A percentile compares a stretch with the other conserved stretches of the same genome.
Evolutionary conservation across 2,329 filamentous ascomycete species (phyloP).

Genomic region (Calonectria montana): DNA sequence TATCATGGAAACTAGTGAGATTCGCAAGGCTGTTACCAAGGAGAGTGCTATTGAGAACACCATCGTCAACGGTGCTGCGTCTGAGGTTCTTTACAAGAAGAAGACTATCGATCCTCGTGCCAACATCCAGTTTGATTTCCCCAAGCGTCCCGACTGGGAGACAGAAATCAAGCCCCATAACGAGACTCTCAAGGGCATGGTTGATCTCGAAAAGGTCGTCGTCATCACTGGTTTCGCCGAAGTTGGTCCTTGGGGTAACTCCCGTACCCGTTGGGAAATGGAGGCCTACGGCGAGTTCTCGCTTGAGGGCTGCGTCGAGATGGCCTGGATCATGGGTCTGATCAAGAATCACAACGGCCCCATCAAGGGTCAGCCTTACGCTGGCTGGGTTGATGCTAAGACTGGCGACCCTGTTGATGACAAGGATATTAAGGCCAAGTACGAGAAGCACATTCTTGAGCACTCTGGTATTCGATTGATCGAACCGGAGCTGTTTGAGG

Average conservation of each 20-base stretch:
- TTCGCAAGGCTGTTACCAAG: conserved; percentile 92
- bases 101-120: conserved; percentile 92
- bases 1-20: conserved; percentile 93
- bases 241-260: conserved; percentile 98
- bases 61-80: conserved; percentile 93
- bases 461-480: conserved; percentile 98
- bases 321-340: conserved; percentile 99
- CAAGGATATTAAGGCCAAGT: conserved; percentile 97
- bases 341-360: conserved; percentile 99
- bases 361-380: conserved; percentile 95
- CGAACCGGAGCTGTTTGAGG: conserved; percentile 95
- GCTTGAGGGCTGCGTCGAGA: conserved; percentile 96
- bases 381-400: conserved; percentile 96
- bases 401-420: conserved; percentile 95
- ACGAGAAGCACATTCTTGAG: conserved; percentile 96
- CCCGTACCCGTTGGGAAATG: conserved; percentile 99
- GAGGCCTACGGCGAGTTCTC: conserved; percentile 97
- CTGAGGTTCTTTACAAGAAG: conserved; percentile 94
- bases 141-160: conserved; percentile 90
- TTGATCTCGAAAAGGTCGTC: conserved; percentile 97
- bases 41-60: conserved; percentile 98
- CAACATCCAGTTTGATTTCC: conserved; percentile 99
- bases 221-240: conserved; percentile 98
- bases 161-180: conserved; percentile 90
- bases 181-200: conserved; percentile 92